These are phyloP conservation scores for Coniosporium uncinatum DNA, from an alignment of 2,329 filamentous ascomycete species.

Conservation along the genomic window DNA sequence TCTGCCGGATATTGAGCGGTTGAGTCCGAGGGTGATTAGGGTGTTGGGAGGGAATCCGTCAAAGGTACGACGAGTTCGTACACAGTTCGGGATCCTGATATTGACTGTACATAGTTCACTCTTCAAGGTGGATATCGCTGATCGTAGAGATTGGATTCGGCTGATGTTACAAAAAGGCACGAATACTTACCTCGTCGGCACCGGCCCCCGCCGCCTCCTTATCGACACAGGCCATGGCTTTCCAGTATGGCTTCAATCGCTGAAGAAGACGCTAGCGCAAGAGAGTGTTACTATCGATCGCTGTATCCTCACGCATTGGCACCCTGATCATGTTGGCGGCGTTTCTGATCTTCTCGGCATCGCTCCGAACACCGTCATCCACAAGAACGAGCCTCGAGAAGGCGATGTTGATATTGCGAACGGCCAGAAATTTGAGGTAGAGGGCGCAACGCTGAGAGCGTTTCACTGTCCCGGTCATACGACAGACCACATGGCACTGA, in stretches of 20 bases:
- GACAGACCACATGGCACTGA: conserved; percentile 73
- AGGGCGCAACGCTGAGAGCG: conserved; percentile 63
- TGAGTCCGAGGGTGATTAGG: conserved; percentile 74
- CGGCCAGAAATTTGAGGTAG: conserved; percentile 47
- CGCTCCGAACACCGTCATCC: conserved; percentile 57
- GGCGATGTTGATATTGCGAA: conserved; percentile 44
- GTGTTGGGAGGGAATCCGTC: conserved; percentile 89
- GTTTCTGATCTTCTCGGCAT: conserved; percentile 61
- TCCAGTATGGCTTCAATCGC: conserved; percentile 62
- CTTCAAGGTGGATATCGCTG: conserved; percentile 46
- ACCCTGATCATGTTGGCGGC: conserved; percentile 79
- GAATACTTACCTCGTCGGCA: conserved; percentile 91
- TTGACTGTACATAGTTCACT: conserved; percentile 42
- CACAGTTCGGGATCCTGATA: background rate
- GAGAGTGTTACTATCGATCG: conserved; percentile 65
- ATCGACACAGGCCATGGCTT: conserved; percentile 88
- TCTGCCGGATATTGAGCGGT: conserved; percentile 68
- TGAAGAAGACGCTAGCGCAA: conserved; percentile 58
- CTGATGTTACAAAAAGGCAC: conserved; percentile 50
- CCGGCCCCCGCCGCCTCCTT: conserved; percentile 66
- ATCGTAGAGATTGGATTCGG: background rate
- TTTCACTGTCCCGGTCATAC: conserved; percentile 72
- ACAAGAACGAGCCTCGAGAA: conserved; percentile 55
- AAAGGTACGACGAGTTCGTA: conserved; percentile 47
- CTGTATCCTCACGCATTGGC: conserved; percentile 87